Evolutionary conservation across 148 eudicot genomes (phyloP).

Genomic region (Selenicereus undatus): DNA sequence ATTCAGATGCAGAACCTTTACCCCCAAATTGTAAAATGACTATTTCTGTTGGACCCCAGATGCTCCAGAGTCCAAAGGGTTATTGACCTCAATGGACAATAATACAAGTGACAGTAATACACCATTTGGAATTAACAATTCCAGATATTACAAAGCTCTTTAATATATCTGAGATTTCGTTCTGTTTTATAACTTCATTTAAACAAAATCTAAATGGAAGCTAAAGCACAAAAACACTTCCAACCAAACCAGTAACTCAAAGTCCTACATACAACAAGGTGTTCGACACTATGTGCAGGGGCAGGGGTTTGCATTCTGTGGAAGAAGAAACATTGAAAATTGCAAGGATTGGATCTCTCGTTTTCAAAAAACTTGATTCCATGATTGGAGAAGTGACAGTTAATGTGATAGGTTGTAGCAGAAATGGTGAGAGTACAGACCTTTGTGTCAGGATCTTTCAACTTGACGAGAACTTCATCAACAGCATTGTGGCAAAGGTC

Average conservation of each 20-base stretch:
- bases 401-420: not conserved
- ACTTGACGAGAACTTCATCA: constrained; percentile 51
- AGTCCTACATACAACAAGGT: too few relatives aligned
- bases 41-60: not conserved
- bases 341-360: not conserved
- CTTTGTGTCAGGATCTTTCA: constrained; percentile 89
- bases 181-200: not conserved
- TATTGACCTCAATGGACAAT: not conserved
- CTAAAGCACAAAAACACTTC: not conserved
- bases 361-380: not conserved
- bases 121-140: not conserved
- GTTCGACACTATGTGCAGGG: not conserved
- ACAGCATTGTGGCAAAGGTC: constrained; percentile 56
- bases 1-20: too few relatives aligned
- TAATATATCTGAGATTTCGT: not conserved
- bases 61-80: not conserved
- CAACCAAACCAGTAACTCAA: not conserved
- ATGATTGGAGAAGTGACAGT: not conserved
- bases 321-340: too few relatives aligned
- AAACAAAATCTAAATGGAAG: not conserved
- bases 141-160: not conserved
- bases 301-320: not conserved
- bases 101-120: not conserved
- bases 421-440: constrained; percentile 29
- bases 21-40: not conserved